A percentile compares a stretch with the other conserved stretches of the same genome.
These are phyloP conservation scores for Pharnaceum exiguum DNA, from an alignment of 148 eudicot genomes.

Conservation along the genomic window DNA sequence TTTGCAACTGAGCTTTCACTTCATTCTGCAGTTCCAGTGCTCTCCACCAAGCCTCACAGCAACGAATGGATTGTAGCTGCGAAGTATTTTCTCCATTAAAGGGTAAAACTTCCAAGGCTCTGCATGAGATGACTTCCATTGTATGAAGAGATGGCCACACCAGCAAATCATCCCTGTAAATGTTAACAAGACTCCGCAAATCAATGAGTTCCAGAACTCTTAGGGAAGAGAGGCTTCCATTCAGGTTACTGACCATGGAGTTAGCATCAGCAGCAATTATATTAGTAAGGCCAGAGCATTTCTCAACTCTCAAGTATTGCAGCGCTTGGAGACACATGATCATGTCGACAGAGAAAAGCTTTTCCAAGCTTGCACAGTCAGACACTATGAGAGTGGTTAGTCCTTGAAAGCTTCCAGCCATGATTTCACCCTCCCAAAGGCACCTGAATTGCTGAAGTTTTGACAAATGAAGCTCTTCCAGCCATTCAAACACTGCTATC, in stretches of 20 bases:
- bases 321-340: slow-evolving; percentile 5
- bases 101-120: slow-evolving; percentile 3
- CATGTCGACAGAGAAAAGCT: slow-evolving; percentile 6
- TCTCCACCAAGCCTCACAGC: slow-evolving; percentile 18
- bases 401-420: slow-evolving; percentile 11
- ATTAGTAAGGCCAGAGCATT: slow-evolving; percentile 12
- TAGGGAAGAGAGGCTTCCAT: slow-evolving; percentile 9
- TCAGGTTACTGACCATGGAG: neutral
- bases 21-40: slow-evolving; percentile 8
- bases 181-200: slow-evolving; percentile 1
- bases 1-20: slow-evolving; percentile 9
- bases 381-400: slow-evolving; percentile 12
- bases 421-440: slow-evolving; percentile 8
- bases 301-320: slow-evolving; percentile 15
- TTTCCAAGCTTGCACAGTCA: slow-evolving; percentile 9
- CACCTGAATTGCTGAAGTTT: slow-evolving; percentile 11
- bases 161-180: neutral
- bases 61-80: slow-evolving; percentile 11
- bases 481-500: slow-evolving; percentile 3
- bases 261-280: slow-evolving; percentile 8
- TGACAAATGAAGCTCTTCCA: slow-evolving; percentile 13
- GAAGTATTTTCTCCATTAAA: slow-evolving; percentile 6
- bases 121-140: slow-evolving; percentile 11
- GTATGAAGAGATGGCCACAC: slow-evolving; percentile 13
- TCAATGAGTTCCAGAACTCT: slow-evolving; percentile 4